Evolutionary conservation across 768 basidiomycete species (phyloP), one percentile per base, ranked within the genome.

Genomic region (Asterophora parasitica): DNA sequence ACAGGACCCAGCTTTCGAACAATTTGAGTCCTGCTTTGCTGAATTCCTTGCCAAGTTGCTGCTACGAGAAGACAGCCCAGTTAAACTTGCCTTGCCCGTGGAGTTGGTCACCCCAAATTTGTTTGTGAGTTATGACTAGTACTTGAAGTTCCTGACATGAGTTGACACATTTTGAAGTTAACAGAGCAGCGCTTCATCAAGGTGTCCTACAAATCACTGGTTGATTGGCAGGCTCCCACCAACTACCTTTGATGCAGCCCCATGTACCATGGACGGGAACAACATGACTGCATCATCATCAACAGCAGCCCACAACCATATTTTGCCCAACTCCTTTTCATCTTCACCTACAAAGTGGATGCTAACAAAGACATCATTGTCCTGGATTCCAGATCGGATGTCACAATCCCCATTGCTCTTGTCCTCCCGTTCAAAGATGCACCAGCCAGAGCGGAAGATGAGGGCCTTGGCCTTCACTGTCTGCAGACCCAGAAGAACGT

Each of bases 181-280:
- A 38, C 16, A 9, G 34, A 49, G 20, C 33, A 38, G n/a, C 20
- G 41, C n/a, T 53, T 58, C 27, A 36, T 62, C 37, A 58, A 51
- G 43, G 16, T 58, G 1, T 46, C 51, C n/a, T 65, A 56, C 46
- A 49, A 51, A 17, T 61, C 54, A 0, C 28, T 26, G 4, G 52
- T 56, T 6, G 44, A 61, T 42, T 63, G 60, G 61, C 9, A n/a
- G 8, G 23, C 45, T 23, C 12, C 19, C 1, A 58, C 44, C 0
- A 58, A 65, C 27, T 44, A 56, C 20, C 52, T 66, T 0, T 17
- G 45, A 8, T 63, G 53, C 48, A 62, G 35, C 42, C 59, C 63
- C 0, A 39, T 6, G 4, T 52, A 42, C 35, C 46, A 42, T 37
- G 26, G 26, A 4, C 8, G 5, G 3, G 23, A 16, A 41, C 7